These are phyloP conservation scores for Dendrobium nobile DNA, from an alignment of 106 monocot species.

Conservation along the genomic window DNA sequence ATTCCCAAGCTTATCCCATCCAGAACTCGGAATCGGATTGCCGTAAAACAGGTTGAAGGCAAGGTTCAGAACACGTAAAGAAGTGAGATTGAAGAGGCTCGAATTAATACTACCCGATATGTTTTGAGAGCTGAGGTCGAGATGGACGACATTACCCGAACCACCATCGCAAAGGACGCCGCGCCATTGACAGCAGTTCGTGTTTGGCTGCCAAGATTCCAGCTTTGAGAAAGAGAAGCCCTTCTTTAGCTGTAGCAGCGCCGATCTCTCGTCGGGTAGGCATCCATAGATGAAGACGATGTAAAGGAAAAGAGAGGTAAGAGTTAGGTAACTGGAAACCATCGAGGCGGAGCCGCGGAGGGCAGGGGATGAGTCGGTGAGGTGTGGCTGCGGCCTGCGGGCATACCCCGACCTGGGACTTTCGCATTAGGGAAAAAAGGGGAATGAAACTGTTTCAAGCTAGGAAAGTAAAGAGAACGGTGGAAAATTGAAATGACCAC, in stretches of 20 bases:
- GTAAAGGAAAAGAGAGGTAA: background rate
- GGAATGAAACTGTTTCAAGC: no score
- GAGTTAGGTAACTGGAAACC: background rate
- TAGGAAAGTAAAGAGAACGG: no score
- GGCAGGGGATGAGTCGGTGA: background rate
- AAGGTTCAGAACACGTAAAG: conserved; percentile 34
- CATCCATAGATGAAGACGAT: background rate
- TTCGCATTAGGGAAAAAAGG: no score
- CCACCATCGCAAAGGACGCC: conserved; percentile 36
- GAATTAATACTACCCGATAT: conserved; percentile 21
- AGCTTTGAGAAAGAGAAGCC: conserved; percentile 16
- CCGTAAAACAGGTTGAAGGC: conserved; percentile 18
- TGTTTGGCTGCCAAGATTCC: conserved; percentile 16
- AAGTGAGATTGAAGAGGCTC: conserved; percentile 42
- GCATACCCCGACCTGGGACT: background rate
- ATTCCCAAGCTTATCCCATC: conserved; percentile 17
- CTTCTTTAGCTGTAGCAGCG: background rate
- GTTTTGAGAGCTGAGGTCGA: conserved; percentile 33
- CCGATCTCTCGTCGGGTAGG: background rate
- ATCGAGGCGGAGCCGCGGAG: background rate
- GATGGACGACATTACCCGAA: conserved; percentile 23
- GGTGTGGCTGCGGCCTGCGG: background rate
- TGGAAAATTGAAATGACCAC: no score
- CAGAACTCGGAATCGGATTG: conserved; percentile 7
- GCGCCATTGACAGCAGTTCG: conserved; percentile 53